Evolutionary conservation across 495 filamentous ascomycete species (phyloP).

Genomic region (Entonaema liquescens): DNA sequence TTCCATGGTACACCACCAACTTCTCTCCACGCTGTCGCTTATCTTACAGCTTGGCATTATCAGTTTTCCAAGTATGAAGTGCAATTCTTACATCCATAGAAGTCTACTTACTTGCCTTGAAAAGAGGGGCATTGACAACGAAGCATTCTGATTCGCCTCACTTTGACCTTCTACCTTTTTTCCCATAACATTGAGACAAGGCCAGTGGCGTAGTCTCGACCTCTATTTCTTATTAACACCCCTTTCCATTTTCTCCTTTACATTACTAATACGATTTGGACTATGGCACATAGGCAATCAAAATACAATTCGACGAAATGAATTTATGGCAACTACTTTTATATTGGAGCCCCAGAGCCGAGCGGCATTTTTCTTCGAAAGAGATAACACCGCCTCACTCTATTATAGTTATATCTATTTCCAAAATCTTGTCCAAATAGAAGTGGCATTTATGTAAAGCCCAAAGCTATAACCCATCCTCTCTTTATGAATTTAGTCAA

Average conservation of each 20-base stretch:
- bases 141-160: slow-evolving; percentile 32
- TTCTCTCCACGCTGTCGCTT: slow-evolving; percentile 7
- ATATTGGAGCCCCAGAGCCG: background rate
- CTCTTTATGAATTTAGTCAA: background rate
- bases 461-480: background rate
- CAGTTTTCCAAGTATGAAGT: slow-evolving; percentile 11
- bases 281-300: too few species aligned
- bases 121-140: slow-evolving; percentile 17
- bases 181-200: background rate
- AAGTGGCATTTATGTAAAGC: background rate
- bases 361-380: background rate
- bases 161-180: slow-evolving; percentile 12
- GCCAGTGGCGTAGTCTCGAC: background rate
- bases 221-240: background rate
- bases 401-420: background rate
- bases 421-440: background rate
- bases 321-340: background rate
- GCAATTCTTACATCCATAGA: background rate
- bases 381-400: background rate
- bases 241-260: background rate
- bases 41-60: slow-evolving; percentile 20
- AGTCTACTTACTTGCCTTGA: slow-evolving; percentile 6
- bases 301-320: background rate
- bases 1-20: slow-evolving; percentile 7
- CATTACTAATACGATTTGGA: background rate